Percentiles rank a stretch among this genome's conserved stretches.
Conservation (phyloP, 2,329 filamentous ascomycete species). For the Simplicillium aogashimaense region DNA sequence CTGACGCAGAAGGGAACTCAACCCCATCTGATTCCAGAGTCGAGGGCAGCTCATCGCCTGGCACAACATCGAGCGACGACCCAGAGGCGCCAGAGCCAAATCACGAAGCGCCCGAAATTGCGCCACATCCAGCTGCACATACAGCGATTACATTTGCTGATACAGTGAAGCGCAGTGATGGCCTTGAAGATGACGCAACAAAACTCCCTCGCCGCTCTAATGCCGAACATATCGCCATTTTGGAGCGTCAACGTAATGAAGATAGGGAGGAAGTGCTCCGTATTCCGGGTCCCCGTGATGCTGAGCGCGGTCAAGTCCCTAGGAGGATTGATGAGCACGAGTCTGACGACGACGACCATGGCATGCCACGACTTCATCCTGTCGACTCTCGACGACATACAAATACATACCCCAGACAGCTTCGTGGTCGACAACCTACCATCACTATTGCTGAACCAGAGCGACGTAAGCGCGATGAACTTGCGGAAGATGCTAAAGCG, state of each 20-base stretch:
- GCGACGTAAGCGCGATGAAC: conserved; percentile 21
- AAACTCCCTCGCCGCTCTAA: conserved; percentile 43
- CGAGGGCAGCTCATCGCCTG: conserved; percentile 2
- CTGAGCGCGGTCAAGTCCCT: conserved; percentile 71
- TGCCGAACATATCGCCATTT: conserved; percentile 78
- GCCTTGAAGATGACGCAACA: conserved; percentile 36
- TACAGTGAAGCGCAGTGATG: conserved; percentile 51
- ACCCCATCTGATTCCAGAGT: conserved; percentile 1
- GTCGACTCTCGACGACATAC: conserved; percentile 11
- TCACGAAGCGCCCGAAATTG: background rate
- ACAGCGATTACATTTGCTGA: conserved; percentile 57
- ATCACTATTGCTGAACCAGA: conserved; percentile 61
- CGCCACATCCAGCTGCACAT: conserved; percentile 6
- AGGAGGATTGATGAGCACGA: conserved; percentile 34
- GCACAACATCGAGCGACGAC: conserved; percentile 2
- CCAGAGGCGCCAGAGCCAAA: background rate
- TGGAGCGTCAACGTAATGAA: conserved; percentile 73
- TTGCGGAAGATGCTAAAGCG: conserved; percentile 32
- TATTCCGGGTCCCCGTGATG: conserved; percentile 87
- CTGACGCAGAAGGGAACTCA: background rate
- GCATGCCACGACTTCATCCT: conserved; percentile 13
- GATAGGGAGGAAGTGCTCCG: conserved; percentile 62
- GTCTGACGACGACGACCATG: conserved; percentile 22
- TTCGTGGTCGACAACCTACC: conserved; percentile 35
- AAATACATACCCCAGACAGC: conserved; percentile 11